Base-by-base conservation (phyloP, 164 flowering plant species). In the Piper betle region DNA sequence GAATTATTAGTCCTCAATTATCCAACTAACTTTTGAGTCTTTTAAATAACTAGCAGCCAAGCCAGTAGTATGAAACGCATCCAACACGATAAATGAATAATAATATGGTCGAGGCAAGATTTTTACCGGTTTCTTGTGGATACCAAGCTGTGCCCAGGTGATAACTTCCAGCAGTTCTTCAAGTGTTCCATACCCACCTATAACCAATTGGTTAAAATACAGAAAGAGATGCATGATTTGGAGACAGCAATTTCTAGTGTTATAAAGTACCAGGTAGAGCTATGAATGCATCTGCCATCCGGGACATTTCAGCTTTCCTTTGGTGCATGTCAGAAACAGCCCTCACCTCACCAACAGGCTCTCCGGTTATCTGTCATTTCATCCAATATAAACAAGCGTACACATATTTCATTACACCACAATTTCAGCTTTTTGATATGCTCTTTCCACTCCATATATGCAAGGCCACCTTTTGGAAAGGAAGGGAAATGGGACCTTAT, bases 151-250 rank as follows among this genome's bases (percentile, higher is more conserved):
- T 54, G 96, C 95, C 91, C 93, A 91, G 39, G 96, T 85, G 52
- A 91, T 84, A 67, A 88, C 96, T 79, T 91, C 97, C 39, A 91
- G 77, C 54, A 91, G 75, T 68, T 91, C 98, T 73, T 91, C 95
- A 1, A 91, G 88, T 7, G 98, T 91, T 13, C 96, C 98, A 62
- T 87, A 91, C 4, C 98, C 96, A 66, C 98, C 98, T n/a, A n/a
- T 43, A 43, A 43, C 12, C 2, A 43, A 43, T 8, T 43, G 50
- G 50, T 7, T 15, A 6, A 43, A 43, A 3, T 43, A 8, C 12
- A 15, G 12, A 7, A 43, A 43, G 50, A 2, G 10, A 43, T 43
- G 12, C 50, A 43, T 3, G 50, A 43, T 6, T 33, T 57, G 42
- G n/a, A 37, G 60, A 16, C 16, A 5, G n/a, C 13, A 7, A 38